Base-by-base conservation (phyloP, 2,329 filamentous ascomycete genomes). In the Fragosphaeria purpurea region DNA sequence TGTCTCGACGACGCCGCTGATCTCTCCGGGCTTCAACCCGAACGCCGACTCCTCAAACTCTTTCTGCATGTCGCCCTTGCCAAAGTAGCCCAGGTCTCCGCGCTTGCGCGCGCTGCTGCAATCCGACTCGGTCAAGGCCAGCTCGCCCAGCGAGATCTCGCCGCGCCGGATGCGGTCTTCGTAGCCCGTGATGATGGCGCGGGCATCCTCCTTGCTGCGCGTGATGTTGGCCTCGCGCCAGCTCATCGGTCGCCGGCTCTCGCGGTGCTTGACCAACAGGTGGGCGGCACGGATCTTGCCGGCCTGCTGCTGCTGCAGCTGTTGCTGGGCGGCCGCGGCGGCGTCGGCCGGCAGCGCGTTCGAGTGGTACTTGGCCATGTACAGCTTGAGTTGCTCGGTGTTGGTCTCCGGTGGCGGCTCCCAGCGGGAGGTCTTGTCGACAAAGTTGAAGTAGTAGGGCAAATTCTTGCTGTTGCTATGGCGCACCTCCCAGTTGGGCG, bases 391-490 rank as follows among this genome's bases (percentile, higher is more conserved):
- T 70, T 86, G 88, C 60, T 96, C 89, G 52, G 86, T 86, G 70
- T 98, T 88, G 60, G 90, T 93, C 57, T 84, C 87, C 43, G 79
- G 67, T 7, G 93, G 93, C 4, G 93, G 91, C 65, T 97, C 93
- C 93, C 93, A 98, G 70, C 88, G 82, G 56, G 93, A 97, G 65
- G 88, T 82, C 67, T 90, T 91, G 56, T 88, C 87, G 59, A 71
- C 72, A 44, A 85, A 74, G 70, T 96, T 94, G 84, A 96, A 97
- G 75, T 97, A 98, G 76, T 98, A 98, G 39, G 93, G 93, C 38
- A 97, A 85, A 71, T 95, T 95, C 75, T 96, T 97, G 69, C 88
- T 95, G 75, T 96, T 95, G 68, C 88, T 95, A 73, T 94, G 88
- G 67, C 93, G 88, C 64, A 98, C 88, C 73, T 97, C 93, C 90